These are phyloP conservation scores for Coemansia linderi DNA, from an alignment of 371 early-diverging fungal species.

Conservation along the genomic window DNA sequence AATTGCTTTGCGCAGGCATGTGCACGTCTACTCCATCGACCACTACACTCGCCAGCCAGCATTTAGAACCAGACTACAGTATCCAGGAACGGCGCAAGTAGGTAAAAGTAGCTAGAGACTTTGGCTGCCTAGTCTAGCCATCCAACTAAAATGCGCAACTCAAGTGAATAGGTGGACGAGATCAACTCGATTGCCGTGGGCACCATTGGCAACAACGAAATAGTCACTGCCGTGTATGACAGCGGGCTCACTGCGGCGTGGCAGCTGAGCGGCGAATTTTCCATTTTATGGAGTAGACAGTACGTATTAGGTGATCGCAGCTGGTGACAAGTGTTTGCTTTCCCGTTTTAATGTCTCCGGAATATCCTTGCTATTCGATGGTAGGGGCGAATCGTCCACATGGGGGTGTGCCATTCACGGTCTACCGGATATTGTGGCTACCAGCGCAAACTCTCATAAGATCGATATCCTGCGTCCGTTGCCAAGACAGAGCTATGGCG, in stretches of 20 bases:
- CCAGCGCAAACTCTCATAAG: slow-evolving; percentile 40
- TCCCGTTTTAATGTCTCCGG: neutral
- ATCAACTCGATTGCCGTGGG: slow-evolving; percentile 44
- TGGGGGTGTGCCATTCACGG: slow-evolving; percentile 44
- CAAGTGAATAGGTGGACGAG: slow-evolving; percentile 21
- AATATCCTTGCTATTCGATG: neutral
- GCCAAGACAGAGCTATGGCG: neutral
- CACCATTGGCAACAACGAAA: slow-evolving; percentile 8
- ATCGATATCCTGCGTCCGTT: slow-evolving; percentile 10
- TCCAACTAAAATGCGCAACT: neutral
- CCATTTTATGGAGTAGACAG: slow-evolving; percentile 25
- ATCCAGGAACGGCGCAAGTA: slow-evolving; percentile 19
- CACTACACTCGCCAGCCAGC: slow-evolving; percentile 26
- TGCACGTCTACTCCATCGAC: slow-evolving; percentile 22
- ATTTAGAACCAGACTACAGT: slow-evolving; percentile 7
- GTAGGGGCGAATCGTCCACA: slow-evolving; percentile 26
- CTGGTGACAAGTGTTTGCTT: neutral
- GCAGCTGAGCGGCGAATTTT: slow-evolving; percentile 12
- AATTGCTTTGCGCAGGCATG: slow-evolving; percentile 18
- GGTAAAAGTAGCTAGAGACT: neutral
- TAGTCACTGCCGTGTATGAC: slow-evolving; percentile 33
- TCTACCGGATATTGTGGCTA: slow-evolving; percentile 15
- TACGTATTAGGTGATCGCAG: neutral
- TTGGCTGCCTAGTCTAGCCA: neutral
- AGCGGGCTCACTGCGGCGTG: slow-evolving; percentile 34